These are phyloP conservation scores for Paracoccidioides brasiliensis DNA, from an alignment of 2,329 filamentous ascomycete species.

Conservation along the genomic window DNA sequence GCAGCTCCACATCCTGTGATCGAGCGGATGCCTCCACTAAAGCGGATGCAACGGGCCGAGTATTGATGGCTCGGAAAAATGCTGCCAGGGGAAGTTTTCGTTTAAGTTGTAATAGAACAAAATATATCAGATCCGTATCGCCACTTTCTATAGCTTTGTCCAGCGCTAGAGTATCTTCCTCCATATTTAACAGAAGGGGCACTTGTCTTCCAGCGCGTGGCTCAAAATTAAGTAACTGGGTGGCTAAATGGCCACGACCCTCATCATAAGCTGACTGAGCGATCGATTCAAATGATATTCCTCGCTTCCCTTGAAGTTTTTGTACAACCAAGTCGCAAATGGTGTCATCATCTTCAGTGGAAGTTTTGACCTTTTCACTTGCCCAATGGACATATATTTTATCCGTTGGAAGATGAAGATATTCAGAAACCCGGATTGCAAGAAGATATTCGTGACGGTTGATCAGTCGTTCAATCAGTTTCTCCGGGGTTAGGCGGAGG, in stretches of 20 bases:
- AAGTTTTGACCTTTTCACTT: conserved; percentile 78
- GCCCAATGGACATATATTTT: conserved; percentile 96
- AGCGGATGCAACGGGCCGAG: conserved; percentile 70
- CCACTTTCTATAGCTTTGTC: conserved; percentile 95
- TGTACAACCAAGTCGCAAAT: conserved; percentile 80
- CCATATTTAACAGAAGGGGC: conserved; percentile 82
- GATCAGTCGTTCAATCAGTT: conserved; percentile 71
- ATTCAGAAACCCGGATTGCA: conserved; percentile 76
- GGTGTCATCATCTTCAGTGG: conserved; percentile 72
- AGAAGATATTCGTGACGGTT: conserved; percentile 85
- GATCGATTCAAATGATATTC: conserved; percentile 92
- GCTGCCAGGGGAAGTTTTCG: conserved; percentile 78
- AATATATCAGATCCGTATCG: conserved; percentile 85
- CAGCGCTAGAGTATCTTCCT: conserved; percentile 85
- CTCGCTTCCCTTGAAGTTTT: conserved; percentile 72
- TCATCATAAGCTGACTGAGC: conserved; percentile 89
- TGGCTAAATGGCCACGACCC: conserved; percentile 76
- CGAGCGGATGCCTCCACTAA: conserved; percentile 75
- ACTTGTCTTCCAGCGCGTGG: conserved; percentile 93
- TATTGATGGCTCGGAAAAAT: conserved; percentile 87
- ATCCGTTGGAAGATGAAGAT: conserved; percentile 73
- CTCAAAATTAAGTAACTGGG: conserved; percentile 82
- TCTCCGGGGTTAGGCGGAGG: conserved; percentile 75
- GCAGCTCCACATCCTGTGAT: conserved; percentile 63
- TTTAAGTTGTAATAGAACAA: conserved; percentile 75